These are phyloP conservation scores for Paradendryphiella salina DNA, from an alignment of 2,329 filamentous ascomycete species.

Conservation along the genomic window DNA sequence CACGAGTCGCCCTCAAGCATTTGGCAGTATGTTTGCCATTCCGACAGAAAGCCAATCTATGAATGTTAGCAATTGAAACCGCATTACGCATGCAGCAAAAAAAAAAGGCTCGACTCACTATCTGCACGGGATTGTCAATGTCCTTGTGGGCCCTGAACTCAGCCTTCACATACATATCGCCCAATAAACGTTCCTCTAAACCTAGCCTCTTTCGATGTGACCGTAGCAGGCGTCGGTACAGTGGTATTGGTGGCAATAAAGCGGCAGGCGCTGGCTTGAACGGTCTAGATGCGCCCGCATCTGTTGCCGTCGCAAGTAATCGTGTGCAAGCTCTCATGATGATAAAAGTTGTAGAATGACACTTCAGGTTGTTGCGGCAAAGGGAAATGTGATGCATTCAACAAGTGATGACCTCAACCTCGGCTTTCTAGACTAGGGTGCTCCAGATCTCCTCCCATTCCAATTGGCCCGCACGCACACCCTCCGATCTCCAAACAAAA, in stretches of 20 bases:
- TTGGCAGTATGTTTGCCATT: constrained; percentile 96
- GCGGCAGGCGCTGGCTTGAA: constrained; percentile 59
- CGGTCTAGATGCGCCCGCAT: constrained; percentile 41
- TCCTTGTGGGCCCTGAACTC: constrained; percentile 85
- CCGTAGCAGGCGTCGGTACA: constrained; percentile 86
- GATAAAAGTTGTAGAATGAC: background rate
- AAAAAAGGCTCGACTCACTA: constrained; percentile 63
- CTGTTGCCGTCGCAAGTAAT: constrained; percentile 42
- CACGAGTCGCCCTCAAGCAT: constrained; percentile 85
- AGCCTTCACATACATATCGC: constrained; percentile 89
- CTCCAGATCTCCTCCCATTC: constrained; percentile 19
- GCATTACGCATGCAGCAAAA: background rate
- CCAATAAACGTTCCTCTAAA: constrained; percentile 73
- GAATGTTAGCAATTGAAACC: constrained; percentile 10
- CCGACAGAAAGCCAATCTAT: constrained; percentile 93
- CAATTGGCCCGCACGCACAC: constrained; percentile 26
- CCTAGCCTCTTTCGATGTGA: constrained; percentile 81
- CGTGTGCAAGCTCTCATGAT: constrained; percentile 39
- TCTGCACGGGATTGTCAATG: constrained; percentile 87
- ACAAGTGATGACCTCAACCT: constrained; percentile 33
- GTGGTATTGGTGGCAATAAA: constrained; percentile 80
- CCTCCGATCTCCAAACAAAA: constrained; percentile 17
- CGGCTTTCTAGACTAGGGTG: constrained; percentile 20
- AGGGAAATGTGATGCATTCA: constrained; percentile 18
- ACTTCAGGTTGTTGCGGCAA: constrained; percentile 1